Base-by-base conservation (phyloP, 495 filamentous ascomycete species). In the Hypomontagnella submonticulosa region DNA sequence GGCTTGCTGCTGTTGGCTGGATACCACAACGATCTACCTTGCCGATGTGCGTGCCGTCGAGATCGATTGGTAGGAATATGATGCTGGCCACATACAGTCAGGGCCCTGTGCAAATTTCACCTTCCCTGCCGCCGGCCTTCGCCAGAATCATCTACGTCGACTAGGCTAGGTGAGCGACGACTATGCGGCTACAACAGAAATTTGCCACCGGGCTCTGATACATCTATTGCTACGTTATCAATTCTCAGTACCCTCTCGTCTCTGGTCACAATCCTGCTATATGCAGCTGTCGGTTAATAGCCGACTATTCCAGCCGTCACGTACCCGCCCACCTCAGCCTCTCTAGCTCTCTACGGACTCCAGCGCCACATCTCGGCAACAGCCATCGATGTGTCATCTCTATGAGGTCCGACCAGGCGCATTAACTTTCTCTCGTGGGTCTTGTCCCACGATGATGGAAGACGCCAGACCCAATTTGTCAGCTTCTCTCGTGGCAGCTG, bases 351-450 rank as follows among this genome's bases (percentile, higher is more conserved):
- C 30, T 55, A 51, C 57, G 53, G 73, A 75, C 75, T 72, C 72
- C 66, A 53, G 73, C 61, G 67, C 76, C 80, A 60, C 74, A 76
- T 72, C 67, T 49, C 74, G 79, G 78, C 82, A 81, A 69, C 69
- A 53, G 67, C 66, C 70, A 72, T 61, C 61, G 70, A 71, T 79
- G 78, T 70, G 77, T 75, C 76, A 71, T 71, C 47, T 65, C 57
- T 2, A 67, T 70, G 75, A 71, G 74, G 84, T 81, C 76, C 71
- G 87, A 86, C 85, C 89, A 84, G 84, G 84, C 87, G 86, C 85
- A 89, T 92, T 82, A 93, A 85, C 89, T 81, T 83, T 83, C 83
- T 86, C 85, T 87, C 84, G 75, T 75, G 71, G 67, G 73, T 63
- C 52, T 56, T 46, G 77, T 67, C 81, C 76, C 73, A 73, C 72